These are phyloP conservation scores for Nevesoporus exiguus DNA, from an alignment of 768 basidiomycete genomes.

Conservation along the genomic window DNA sequence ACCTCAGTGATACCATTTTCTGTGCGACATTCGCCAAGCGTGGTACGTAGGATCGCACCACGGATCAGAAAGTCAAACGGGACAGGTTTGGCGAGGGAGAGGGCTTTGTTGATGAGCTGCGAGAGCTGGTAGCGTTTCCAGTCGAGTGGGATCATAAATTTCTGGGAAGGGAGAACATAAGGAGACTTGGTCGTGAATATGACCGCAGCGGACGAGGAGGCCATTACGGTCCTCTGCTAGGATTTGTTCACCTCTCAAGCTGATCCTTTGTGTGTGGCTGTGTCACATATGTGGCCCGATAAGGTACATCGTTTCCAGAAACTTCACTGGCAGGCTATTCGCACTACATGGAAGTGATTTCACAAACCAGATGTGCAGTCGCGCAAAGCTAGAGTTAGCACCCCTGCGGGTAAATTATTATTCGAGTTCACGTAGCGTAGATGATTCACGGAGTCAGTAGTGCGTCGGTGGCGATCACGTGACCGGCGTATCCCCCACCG, in stretches of 20 bases:
- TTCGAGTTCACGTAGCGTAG: no score
- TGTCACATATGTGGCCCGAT: background rate
- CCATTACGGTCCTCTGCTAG: background rate
- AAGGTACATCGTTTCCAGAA: no score
- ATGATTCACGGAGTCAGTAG: no score
- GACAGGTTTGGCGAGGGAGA: conserved; percentile 66
- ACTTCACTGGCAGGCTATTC: no score
- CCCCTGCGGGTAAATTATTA: no score
- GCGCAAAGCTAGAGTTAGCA: no score
- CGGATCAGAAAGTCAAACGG: conserved; percentile 92
- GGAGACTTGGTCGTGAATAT: conserved; percentile 19
- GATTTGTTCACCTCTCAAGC: no score
- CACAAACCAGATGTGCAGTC: no score
- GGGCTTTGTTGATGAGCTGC: conserved; percentile 93
- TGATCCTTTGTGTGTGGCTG: background rate
- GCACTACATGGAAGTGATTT: no score
- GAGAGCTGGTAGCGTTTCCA: conserved; percentile 98
- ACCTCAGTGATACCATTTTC: conserved; percentile 74
- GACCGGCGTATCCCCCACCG: no score
- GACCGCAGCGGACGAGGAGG: conserved; percentile 16
- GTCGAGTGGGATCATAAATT: conserved; percentile 85
- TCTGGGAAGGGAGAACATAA: conserved; percentile 53
- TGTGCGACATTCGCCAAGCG: conserved; percentile 69
- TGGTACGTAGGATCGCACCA: conserved; percentile 74
- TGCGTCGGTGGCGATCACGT: no score